Evolutionary conservation across 1,284 basidiomycete genomes (phyloP).

Genomic region (Pseudozyma flocculosa): DNA sequence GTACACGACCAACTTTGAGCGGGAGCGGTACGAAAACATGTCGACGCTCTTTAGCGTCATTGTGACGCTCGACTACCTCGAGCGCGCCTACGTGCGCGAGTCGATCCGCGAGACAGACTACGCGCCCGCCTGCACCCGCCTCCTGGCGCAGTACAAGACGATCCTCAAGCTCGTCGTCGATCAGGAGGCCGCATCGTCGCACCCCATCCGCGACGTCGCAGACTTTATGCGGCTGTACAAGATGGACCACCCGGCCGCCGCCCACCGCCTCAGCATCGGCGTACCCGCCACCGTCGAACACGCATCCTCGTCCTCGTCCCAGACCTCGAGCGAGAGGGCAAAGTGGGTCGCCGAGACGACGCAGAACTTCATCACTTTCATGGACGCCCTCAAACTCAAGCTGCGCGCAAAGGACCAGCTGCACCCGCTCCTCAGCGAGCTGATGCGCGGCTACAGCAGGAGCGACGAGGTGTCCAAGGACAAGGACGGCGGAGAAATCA

Average conservation of each 20-base stretch:
- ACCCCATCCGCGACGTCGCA: conserved; percentile 36
- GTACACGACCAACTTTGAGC: conserved; percentile 81
- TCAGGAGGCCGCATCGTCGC: conserved; percentile 64
- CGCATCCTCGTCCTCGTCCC: conserved; percentile 62
- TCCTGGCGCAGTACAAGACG: conserved; percentile 94
- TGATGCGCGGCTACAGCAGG: conserved; percentile 70
- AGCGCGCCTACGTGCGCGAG: conserved; percentile 88
- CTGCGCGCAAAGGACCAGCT: conserved; percentile 94
- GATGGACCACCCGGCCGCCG: conserved; percentile 93
- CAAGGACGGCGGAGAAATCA: conserved; percentile 88
- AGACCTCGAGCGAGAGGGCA: conserved; percentile 71
- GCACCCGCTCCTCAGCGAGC: conserved; percentile 88
- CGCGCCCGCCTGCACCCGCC: conserved; percentile 86
- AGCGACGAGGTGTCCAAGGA: conserved; percentile 64
- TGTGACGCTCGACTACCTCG: conserved; percentile 87
- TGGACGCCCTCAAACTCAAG: conserved; percentile 92
- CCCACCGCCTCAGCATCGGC: conserved; percentile 85
- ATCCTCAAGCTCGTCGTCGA: conserved; percentile 88
- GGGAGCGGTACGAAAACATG: conserved; percentile 83
- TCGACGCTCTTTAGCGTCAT: conserved; percentile 90
- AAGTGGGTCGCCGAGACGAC: conserved; percentile 99
- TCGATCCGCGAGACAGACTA: conserved; percentile 89
- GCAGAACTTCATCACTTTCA: conserved; percentile 92
- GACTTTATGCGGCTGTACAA: conserved; percentile 83
- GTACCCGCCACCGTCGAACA: conserved; percentile 97